Evolutionary conservation across 2,329 filamentous ascomycete genomes (phyloP).

Genomic region (Lachnellula occidentalis): DNA sequence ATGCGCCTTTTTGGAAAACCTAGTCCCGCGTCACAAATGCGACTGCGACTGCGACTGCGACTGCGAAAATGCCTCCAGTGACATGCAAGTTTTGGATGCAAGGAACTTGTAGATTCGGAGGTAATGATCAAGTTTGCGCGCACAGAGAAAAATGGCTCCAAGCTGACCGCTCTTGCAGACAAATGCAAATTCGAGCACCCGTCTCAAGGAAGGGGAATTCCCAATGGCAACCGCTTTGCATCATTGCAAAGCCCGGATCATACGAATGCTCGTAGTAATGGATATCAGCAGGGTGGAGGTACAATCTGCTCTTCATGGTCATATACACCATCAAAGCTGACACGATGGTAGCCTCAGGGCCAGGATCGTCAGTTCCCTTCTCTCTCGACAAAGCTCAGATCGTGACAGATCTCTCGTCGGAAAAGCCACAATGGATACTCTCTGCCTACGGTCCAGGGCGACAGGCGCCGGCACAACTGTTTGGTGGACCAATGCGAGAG

Average conservation of each 20-base stretch:
- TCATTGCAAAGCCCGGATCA: constrained; percentile 22
- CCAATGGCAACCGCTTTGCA: constrained; percentile 22
- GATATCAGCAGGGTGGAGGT: constrained; percentile 19
- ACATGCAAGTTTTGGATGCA: constrained; percentile 59
- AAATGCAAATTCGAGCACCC: constrained; percentile 55
- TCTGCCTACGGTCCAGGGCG: constrained; percentile 78
- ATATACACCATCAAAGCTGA: constrained; percentile 4
- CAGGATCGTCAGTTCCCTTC: constrained; percentile 18
- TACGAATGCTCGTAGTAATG: constrained; percentile 14
- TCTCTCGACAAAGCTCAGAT: constrained; percentile 44
- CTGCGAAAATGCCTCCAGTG: constrained; percentile 12
- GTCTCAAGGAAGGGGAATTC: constrained; percentile 11
- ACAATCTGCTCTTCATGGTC: not conserved
- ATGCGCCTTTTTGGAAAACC: constrained; percentile 5
- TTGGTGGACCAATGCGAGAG: constrained; percentile 73
- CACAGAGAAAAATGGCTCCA: not conserved
- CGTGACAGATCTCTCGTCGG: constrained; percentile 59
- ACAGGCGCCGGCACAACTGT: constrained; percentile 74
- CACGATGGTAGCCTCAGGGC: not conserved
- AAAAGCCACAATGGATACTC: constrained; percentile 77
- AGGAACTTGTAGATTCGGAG: constrained; percentile 53
- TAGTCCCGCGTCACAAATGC: not conserved
- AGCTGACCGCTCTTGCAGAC: constrained; percentile 37
- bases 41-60: not conserved
- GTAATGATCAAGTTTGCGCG: constrained; percentile 12